phyloP scores from a whole-genome alignment of 1,139 yeast species.

The Blastobotrys persicus region DNA sequence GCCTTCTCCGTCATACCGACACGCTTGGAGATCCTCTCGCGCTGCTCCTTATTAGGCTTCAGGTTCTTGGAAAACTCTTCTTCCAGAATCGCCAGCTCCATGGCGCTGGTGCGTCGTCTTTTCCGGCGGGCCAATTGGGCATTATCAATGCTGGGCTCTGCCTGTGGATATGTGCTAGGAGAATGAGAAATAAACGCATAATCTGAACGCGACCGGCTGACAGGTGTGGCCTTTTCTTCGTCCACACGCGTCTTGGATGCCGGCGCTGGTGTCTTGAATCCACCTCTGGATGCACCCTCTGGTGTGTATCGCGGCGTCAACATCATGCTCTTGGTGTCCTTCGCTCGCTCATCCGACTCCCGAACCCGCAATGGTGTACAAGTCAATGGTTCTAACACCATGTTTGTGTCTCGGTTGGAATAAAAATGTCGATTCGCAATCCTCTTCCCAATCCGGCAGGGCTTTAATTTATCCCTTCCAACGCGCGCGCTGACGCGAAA shows the following conservation, averaged over 20 bases:
- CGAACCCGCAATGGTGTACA: conserved; percentile 1
- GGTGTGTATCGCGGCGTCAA: conserved; percentile 5
- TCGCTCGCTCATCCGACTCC: background rate
- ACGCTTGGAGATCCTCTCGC: conserved; percentile 70
- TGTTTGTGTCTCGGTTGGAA: background rate
- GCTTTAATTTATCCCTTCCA: too few species aligned
- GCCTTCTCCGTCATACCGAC: conserved; percentile 96
- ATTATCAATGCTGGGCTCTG: conserved; percentile 84
- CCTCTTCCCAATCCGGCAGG: background rate
- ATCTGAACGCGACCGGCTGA: conserved; percentile 7
- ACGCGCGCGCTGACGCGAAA: too few species aligned
- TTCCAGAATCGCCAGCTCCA: conserved; percentile 77
- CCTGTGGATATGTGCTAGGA: conserved; percentile 77
- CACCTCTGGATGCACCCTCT: background rate
- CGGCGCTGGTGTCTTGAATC: conserved; percentile 5
- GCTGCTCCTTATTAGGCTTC: conserved; percentile 75
- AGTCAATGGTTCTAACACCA: background rate
- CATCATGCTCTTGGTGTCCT: background rate
- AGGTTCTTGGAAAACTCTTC: conserved; percentile 70
- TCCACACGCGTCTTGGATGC: background rate
- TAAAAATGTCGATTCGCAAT: background rate
- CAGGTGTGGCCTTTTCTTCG: background rate
- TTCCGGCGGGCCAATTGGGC: conserved; percentile 89
- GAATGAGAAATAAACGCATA: conserved; percentile 82
- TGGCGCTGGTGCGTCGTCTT: conserved; percentile 90